A percentile compares a stretch with the other conserved stretches of the same genome.
phyloP scores from a whole-genome alignment of 1,284 basidiomycete species.

The Boletus calvinii region DNA sequence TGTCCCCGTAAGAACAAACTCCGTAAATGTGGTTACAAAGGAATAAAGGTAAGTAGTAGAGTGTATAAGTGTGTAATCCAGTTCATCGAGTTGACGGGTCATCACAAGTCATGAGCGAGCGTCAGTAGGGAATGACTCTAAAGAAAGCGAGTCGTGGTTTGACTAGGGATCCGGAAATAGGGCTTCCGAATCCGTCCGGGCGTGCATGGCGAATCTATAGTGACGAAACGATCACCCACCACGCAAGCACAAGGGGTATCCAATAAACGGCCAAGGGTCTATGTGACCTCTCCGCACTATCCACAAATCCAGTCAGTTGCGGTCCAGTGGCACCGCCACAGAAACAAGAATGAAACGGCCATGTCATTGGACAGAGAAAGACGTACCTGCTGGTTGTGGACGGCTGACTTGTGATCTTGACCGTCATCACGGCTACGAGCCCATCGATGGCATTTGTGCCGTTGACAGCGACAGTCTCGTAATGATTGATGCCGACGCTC shows the following conservation, averaged over 20 bases:
- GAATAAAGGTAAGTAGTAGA: not conserved
- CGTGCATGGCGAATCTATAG: slow-evolving; percentile 5
- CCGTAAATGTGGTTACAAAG: not conserved
- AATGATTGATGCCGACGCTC: slow-evolving; percentile 79
- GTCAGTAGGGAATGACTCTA: slow-evolving; percentile 1
- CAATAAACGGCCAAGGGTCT: slow-evolving; percentile 14
- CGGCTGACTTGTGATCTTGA: slow-evolving; percentile 59
- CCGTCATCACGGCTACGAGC: slow-evolving; percentile 78
- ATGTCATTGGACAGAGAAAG: not conserved
- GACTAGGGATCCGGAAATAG: not conserved
- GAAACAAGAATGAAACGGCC: not conserved
- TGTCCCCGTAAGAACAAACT: not conserved
- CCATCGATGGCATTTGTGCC: slow-evolving; percentile 78
- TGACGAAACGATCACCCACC: slow-evolving; percentile 10
- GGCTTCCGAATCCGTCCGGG: not conserved
- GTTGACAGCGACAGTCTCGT: slow-evolving; percentile 55
- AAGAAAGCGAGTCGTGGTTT: not conserved
- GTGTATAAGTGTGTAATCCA: not conserved
- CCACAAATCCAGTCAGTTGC: slow-evolving; percentile 7
- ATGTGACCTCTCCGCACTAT: slow-evolving; percentile 20
- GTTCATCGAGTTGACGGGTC: not conserved
- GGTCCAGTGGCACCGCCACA: not conserved
- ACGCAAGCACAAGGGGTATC: slow-evolving; percentile 18
- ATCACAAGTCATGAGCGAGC: slow-evolving; percentile 5
- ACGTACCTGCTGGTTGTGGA: slow-evolving; percentile 22